These are phyloP conservation scores for Candida dubliniensis DNA, from an alignment of 1,139 yeast species.

Conservation along the genomic window DNA sequence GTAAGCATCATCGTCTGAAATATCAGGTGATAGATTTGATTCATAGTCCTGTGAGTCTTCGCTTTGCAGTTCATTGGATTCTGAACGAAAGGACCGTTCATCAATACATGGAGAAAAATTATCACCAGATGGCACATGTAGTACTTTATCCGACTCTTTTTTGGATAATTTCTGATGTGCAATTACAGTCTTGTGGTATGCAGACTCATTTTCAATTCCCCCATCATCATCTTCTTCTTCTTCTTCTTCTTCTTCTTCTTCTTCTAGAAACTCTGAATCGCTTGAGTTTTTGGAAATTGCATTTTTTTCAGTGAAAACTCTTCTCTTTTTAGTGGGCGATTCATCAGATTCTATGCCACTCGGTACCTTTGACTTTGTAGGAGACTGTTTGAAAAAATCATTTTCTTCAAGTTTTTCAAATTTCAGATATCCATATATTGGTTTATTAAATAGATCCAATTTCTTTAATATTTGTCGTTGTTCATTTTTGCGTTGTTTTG, in stretches of 20 bases:
- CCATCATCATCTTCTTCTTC: no score
- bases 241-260: not conserved
- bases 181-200: no score
- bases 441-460: slow-evolving; percentile 6
- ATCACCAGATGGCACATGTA: no score
- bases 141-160: no score
- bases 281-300: not conserved
- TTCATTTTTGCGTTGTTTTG: slow-evolving; percentile 18
- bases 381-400: slow-evolving; percentile 11
- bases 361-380: slow-evolving; percentile 15
- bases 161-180: no score
- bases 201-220: no score
- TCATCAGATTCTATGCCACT: slow-evolving; percentile 4
- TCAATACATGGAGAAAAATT: no score
- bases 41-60: slow-evolving; percentile 2
- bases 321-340: slow-evolving; percentile 19
- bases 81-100: no score
- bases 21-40: not conserved
- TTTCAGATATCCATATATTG: not conserved
- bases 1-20: not conserved
- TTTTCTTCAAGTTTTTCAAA: slow-evolving; percentile 1
- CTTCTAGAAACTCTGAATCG: not conserved
- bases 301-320: not conserved
- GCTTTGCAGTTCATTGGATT: not conserved
- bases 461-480: slow-evolving; percentile 23